These are phyloP conservation scores for Diaporthe velutina DNA, from an alignment of 2,329 filamentous ascomycete species.

Conservation along the genomic window DNA sequence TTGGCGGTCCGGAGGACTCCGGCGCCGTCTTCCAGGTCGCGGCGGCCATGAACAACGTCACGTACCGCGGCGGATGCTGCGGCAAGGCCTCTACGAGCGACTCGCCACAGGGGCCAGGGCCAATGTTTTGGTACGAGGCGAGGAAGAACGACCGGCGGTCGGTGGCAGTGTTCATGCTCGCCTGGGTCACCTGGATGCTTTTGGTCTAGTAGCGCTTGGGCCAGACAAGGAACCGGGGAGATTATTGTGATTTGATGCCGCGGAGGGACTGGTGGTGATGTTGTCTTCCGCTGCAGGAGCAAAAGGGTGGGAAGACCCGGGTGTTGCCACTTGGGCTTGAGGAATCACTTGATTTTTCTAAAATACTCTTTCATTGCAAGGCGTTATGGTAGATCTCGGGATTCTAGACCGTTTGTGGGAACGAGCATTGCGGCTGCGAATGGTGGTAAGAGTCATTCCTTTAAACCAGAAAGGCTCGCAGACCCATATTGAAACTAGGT, in stretches of 20 bases:
- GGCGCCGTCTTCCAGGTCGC: slow-evolving; percentile 85
- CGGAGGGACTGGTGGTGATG: slow-evolving; percentile 34
- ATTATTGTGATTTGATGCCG: slow-evolving; percentile 39
- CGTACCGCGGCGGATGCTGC: slow-evolving; percentile 71
- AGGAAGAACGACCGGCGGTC: slow-evolving; percentile 33
- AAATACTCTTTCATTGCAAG: slow-evolving; percentile 34
- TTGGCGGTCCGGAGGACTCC: slow-evolving; percentile 62
- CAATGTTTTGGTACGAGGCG: slow-evolving; percentile 37
- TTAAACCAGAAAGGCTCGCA: neutral
- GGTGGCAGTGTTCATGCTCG: slow-evolving; percentile 36
- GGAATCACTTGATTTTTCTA: slow-evolving; percentile 2
- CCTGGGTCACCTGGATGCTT: slow-evolving; percentile 40
- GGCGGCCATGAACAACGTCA: slow-evolving; percentile 78
- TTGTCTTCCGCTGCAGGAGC: neutral
- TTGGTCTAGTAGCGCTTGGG: slow-evolving; percentile 39
- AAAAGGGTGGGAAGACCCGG: neutral
- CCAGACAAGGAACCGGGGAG: slow-evolving; percentile 36
- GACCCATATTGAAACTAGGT: slow-evolving; percentile 14
- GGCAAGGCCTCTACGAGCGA: slow-evolving; percentile 51
- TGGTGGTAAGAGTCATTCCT: slow-evolving; percentile 23
- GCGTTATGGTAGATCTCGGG: slow-evolving; percentile 31
- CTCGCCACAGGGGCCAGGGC: slow-evolving; percentile 30
- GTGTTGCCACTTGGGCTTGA: neutral
- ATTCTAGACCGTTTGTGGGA: slow-evolving; percentile 13
- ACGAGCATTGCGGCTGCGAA: neutral